A percentile compares a stretch with the other conserved stretches of the same genome.
Evolutionary conservation across 73 alveolate species (phyloP).

Genomic region (Stentor roeselii): DNA sequence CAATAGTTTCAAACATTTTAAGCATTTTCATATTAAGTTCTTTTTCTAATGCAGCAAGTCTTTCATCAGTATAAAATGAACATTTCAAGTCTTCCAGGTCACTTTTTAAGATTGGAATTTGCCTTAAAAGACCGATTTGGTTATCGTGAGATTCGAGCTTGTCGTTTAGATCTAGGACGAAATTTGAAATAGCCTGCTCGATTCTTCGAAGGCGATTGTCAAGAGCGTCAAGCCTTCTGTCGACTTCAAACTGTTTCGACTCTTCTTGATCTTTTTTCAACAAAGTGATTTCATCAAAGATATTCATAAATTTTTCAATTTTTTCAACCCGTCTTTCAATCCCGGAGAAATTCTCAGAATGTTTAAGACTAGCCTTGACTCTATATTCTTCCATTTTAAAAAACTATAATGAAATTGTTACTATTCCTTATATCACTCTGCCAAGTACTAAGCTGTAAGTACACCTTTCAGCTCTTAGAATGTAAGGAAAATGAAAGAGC

Average conservation of each 20-base stretch:
- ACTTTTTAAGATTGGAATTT: not conserved
- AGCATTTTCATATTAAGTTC: conserved; percentile 14
- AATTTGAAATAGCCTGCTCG: not conserved
- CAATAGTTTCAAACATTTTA: conserved; percentile 15
- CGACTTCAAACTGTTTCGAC: not conserved
- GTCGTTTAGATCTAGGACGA: not conserved
- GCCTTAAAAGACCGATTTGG: not conserved
- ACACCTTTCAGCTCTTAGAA: not conserved
- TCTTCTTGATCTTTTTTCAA: conserved; percentile 20
- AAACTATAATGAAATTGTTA: too few relatives aligned
- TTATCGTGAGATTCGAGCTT: not conserved
- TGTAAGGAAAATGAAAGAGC: not conserved
- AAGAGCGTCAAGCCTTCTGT: conserved; percentile 10
- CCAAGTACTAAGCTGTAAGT: too few relatives aligned
- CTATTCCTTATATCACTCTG: too few relatives aligned
- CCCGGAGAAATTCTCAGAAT: not conserved
- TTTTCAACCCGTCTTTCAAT: conserved; percentile 1
- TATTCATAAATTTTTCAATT: not conserved
- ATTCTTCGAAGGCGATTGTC: not conserved
- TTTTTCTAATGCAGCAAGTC: conserved; percentile 8
- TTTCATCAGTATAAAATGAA: conserved; percentile 21
- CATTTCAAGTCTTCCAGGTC: conserved; percentile 2
- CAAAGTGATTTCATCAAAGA: not conserved
- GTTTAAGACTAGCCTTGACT: not conserved
- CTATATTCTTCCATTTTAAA: not conserved